Evolutionary conservation across 371 early-diverging fungal species (phyloP), one percentile per base, ranked within the genome.

Genomic region (Capillidium heterosporum): DNA sequence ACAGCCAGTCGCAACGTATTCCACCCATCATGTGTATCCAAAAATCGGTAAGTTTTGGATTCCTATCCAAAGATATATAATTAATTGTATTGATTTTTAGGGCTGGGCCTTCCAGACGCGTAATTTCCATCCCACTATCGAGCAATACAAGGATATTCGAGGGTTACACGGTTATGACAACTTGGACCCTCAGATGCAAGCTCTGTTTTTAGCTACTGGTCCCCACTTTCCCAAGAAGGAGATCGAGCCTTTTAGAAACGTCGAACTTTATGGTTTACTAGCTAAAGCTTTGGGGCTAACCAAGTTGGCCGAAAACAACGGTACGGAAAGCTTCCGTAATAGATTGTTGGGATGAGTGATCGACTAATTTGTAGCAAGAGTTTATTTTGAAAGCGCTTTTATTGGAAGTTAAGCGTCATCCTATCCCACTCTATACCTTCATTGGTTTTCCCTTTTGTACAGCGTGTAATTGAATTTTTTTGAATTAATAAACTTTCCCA

Each of bases 91-190:
- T 23, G n/a, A 21, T 48, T 19, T 55, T 24, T 2, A 59, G 58
- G 56, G 61, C 4, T 71, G 68, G 67, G 60, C 65, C 17, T 64
- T 83, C 57, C 64, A 71, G 3, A 67, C 72, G 1, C 71, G 71
- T 51, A 58, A 67, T 23, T 58, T 68, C 43, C 65, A 69, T 26
- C 56, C 67, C 1, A 40, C 31, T 21, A 21, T 47, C n/a, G 47
- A 50, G 24, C 50, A 63, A 26, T 57, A 60, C 5, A 64, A 66
- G 46, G 59, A 62, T 11, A 66, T 70, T 2, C 62, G 67, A 1
- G 93, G 90, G 1, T 74, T 78, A 21, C 93, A 93, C 67, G 96
- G 96, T 1, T 94, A 89, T 66, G 85, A 91, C 62, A 79, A 85
- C 62, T 49, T 73, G 51, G 69, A 74, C 21, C 70, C 68, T 1